Base-by-base conservation (phyloP, 23 red algal genomes). In the Chondrus crispus region DNA sequence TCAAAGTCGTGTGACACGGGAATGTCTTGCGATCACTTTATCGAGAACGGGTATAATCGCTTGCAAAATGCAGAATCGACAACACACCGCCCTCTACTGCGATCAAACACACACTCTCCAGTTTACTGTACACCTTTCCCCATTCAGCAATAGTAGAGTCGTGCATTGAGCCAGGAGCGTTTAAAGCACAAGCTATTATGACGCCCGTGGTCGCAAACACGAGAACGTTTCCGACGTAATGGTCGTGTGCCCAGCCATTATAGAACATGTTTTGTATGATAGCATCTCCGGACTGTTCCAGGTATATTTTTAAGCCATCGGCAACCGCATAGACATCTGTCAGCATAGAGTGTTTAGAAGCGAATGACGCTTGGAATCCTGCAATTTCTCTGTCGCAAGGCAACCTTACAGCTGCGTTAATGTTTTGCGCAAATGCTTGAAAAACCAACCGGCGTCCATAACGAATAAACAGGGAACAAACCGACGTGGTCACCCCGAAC, bases 221-320 rank as follows among this genome's bases (percentile, higher is more conserved):
- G 47, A 82, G 47, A 20, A 82, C 77, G 44, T 82, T 82, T 57
- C 19, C 7, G 22, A 82, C 26, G 40, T 57, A 82, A 60, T 82
- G 7, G 41, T 82, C 77, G 48, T 57, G 6, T 9, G 32, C 28
- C 28, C 48, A 82, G 24, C 43, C 40, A 47, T 60, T 82, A 5
- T 82, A 82, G 47, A 82, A 82, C 51, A 57, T 82, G 47, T 82
- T 82, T 8, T 82, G 43, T 54, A 82, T 82, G 48, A 82, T 60
- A 12, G 39, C 40, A 51, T 82, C 44, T 20, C 7, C 51, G 6
- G 5, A 54, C 55, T 82, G 77, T 60, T 82, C 45, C 77, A 82
- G 47, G 5, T 57, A 82, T 54, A 54, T 41, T 38, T 82, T 82
- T 54, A 82, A 82, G 26, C 77, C 74, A 60, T 54, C 47, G 26